These are phyloP conservation scores for Citrullus amarus DNA, from an alignment of 306 rosid genomes.

Conservation along the genomic window DNA sequence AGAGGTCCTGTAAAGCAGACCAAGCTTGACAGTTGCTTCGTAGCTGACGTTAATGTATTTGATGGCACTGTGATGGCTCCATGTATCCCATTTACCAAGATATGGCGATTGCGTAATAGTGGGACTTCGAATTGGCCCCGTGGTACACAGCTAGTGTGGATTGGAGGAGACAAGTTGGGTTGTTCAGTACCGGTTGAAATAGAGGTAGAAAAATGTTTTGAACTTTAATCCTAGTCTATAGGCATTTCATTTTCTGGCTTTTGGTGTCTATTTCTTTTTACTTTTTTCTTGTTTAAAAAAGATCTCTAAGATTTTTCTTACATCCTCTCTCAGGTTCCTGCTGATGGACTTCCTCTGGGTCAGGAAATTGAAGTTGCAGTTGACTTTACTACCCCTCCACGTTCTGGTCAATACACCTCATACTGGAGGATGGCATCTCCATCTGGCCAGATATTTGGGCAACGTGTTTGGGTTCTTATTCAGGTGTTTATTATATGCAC, in stretches of 20 bases:
- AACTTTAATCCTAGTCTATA: neutral
- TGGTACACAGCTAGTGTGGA: constrained; percentile 70
- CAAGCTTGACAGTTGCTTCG: constrained; percentile 57
- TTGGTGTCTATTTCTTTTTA: neutral
- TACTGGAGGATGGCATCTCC: constrained; percentile 77
- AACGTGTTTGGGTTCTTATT: constrained; percentile 83
- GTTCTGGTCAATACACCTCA: constrained; percentile 68
- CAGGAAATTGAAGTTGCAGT: constrained; percentile 69
- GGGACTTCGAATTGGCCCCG: constrained; percentile 61
- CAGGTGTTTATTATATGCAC: constrained; percentile 32
- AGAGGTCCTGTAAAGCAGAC: constrained; percentile 19
- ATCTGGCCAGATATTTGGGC: constrained; percentile 72
- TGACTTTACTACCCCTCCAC: constrained; percentile 57
- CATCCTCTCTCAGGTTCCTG: constrained; percentile 33
- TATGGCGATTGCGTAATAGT: constrained; percentile 81
- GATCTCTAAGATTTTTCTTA: neutral
- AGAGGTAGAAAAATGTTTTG: constrained; percentile 35
- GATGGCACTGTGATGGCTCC: constrained; percentile 87
- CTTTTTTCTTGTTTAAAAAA: neutral
- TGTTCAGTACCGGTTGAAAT: constrained; percentile 26
- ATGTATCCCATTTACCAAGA: constrained; percentile 66
- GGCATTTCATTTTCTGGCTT: neutral
- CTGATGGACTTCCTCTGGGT: constrained; percentile 35
- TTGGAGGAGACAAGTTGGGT: constrained; percentile 54
- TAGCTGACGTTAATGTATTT: constrained; percentile 64